Base-by-base conservation (phyloP, 495 filamentous ascomycete species). In the Neurospora sp. region DNA sequence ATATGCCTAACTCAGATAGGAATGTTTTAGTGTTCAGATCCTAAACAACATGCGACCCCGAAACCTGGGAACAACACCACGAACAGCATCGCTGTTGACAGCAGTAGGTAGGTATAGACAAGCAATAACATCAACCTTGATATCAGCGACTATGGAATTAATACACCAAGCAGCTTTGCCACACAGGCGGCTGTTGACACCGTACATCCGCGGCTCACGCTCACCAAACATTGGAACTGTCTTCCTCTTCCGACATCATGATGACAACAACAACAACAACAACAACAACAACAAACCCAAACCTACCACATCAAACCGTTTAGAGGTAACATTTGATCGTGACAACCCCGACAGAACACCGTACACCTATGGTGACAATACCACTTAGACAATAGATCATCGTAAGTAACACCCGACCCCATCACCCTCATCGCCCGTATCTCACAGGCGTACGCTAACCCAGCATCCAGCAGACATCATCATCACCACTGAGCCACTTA, bases 301-400 rank as follows among this genome's bases (percentile, higher is more conserved):
- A n/a, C 19, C 2, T 10, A 24, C 2, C 45, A 24, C 1, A 59
- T 59, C 13, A 8, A 17, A 59, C 5, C 24, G 0, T 0, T n/a
- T n/a, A n/a, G n/a, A n/a, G n/a, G n/a, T n/a, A n/a, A 28, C 0
- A 6, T 28, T 59, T 59, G 24, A 15, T 59, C 13, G 48, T 17
- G 0, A 31, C 4, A 0, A 0, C 0, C 2, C 31, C 5, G 1
- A n/a, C 13, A 28, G 0, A 28, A 3, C 1, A 31, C 0, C 0
- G 0, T 4, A 6, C 13, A 17, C 2, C 9, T 11, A 31, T 59
- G 2, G 24, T 59, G 11, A 17, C 0, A 59, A 31, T 0, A 15
- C 11, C 5, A 59, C 10, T 17, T 0, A 17, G 5, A 0, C 4
- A 0, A 17, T 0, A 15, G 0, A 0, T 54, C 5, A 0, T 2